Evolutionary conservation across 225 moss, liverwort and hornwort genomes (phyloP), one percentile per base, ranked within the genome.

Genomic region (Straminergon stramineum): DNA sequence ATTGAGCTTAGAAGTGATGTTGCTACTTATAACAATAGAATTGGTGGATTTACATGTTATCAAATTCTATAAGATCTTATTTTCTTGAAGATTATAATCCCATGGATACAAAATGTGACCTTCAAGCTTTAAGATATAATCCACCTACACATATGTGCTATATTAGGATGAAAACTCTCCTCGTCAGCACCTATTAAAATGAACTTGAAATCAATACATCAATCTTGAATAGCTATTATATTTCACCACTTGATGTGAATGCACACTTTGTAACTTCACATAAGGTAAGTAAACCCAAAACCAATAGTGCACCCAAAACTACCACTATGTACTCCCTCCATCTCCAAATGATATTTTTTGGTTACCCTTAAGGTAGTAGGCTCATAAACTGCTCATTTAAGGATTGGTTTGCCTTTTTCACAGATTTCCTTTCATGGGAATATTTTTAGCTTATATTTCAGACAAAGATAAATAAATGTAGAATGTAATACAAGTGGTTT

Each of bases 321-420:
- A 0, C 24, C 10, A 16, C 2, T 4, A 23, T 26, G 0, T 17
- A 26, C 10, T 15, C 7, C 32, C 1, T 52, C 1, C 0, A 0
- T 32, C 4, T 0, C 20, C 1, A 51, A 51, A 20, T 51, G 31
- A 65, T 68, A 11, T 68, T 68, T 19, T 37, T 0, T 1, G 3
- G 2, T 11, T 32, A 1, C 6, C 17, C 7, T 3, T 13, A 43
- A 19, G n/a, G n/a, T n/a, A n/a, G n/a, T n/a, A n/a, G n/a, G n/a
- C n/a, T n/a, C n/a, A n/a, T n/a, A n/a, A n/a, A n/a, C n/a, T n/a
- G n/a, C n/a, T n/a, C n/a, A n/a, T n/a, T n/a, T n/a, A n/a, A n/a
- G n/a, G n/a, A n/a, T n/a, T n/a, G n/a, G n/a, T n/a, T n/a, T n/a
- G n/a, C n/a, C n/a, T n/a, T n/a, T n/a, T n/a, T n/a, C n/a, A n/a